Evolutionary conservation across 257 asterid genomes (phyloP).

Genomic region (Leptodermis oblonga): DNA sequence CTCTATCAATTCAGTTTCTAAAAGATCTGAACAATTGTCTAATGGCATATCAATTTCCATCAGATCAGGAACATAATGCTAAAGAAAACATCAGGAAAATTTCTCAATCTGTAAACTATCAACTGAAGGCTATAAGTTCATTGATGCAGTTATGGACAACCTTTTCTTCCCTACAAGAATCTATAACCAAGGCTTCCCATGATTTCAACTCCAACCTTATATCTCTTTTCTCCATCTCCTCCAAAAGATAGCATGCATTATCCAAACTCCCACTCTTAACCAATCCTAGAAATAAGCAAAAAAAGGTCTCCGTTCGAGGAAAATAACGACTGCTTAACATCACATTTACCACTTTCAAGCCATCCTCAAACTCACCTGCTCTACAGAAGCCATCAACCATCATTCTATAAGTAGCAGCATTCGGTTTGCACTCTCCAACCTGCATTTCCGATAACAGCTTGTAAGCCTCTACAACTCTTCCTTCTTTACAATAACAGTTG

Average conservation of each 20-base stretch:
- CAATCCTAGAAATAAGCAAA: slow-evolving; percentile 46
- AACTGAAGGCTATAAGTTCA: slow-evolving; percentile 25
- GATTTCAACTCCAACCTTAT: slow-evolving; percentile 38
- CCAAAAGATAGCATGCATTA: slow-evolving; percentile 53
- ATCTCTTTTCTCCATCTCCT: slow-evolving; percentile 66
- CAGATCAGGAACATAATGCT: neutral
- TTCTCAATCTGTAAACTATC: neutral
- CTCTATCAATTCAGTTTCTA: neutral
- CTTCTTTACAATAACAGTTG: slow-evolving; percentile 42
- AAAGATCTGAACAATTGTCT: neutral
- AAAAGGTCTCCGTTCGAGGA: slow-evolving; percentile 52
- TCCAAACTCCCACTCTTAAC: slow-evolving; percentile 45
- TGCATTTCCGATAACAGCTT: slow-evolving; percentile 71
- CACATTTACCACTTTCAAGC: slow-evolving; percentile 61
- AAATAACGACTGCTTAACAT: slow-evolving; percentile 56
- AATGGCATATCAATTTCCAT: neutral
- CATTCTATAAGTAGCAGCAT: slow-evolving; percentile 75
- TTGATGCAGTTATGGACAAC: slow-evolving; percentile 23
- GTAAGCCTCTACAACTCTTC: slow-evolving; percentile 58
- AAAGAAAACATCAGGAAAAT: neutral
- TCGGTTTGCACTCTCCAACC: slow-evolving; percentile 58
- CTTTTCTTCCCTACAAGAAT: slow-evolving; percentile 31
- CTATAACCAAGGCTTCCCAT: slow-evolving; percentile 57
- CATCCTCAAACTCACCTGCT: slow-evolving; percentile 48
- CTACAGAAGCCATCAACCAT: slow-evolving; percentile 72